Conservation (phyloP, 805 yeast species). For the Pichia exigua region DNA sequence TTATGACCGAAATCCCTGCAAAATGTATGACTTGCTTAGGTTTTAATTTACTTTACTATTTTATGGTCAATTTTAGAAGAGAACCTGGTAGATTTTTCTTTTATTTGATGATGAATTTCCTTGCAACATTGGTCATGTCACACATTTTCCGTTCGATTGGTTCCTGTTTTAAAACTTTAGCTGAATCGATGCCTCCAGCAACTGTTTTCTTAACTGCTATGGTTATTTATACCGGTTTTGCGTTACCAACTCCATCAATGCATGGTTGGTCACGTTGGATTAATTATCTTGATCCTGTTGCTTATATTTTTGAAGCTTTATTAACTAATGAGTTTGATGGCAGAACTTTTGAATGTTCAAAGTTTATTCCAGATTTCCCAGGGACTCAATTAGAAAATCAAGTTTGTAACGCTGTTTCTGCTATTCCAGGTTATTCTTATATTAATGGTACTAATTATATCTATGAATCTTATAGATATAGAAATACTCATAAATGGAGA, state of each 20-base stretch:
- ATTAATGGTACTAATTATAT: slow-evolving; percentile 60
- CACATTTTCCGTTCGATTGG: slow-evolving; percentile 49
- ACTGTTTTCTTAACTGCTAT: slow-evolving; percentile 41
- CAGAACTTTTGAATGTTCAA: slow-evolving; percentile 37
- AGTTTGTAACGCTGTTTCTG: slow-evolving; percentile 41
- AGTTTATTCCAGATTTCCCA: slow-evolving; percentile 38
- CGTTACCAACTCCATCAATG: slow-evolving; percentile 48
- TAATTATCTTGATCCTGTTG: slow-evolving; percentile 50
- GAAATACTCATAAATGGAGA: slow-evolving; percentile 63
- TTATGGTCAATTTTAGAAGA: slow-evolving; percentile 46
- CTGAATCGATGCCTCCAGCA: slow-evolving; percentile 55
- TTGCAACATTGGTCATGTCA: slow-evolving; percentile 44
- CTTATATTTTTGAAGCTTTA: slow-evolving; percentile 50
- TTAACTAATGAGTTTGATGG: slow-evolving; percentile 51
- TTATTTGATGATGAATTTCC: slow-evolving; percentile 36
- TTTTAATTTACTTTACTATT: slow-evolving; percentile 45
- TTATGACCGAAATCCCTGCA: slow-evolving; percentile 51
- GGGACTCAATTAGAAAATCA: slow-evolving; percentile 13
- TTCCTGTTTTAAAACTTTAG: slow-evolving; percentile 37
- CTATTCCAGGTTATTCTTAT: slow-evolving; percentile 41
- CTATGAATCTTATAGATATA: slow-evolving; percentile 40
- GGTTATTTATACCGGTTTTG: slow-evolving; percentile 47
- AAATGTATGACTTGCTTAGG: slow-evolving; percentile 36
- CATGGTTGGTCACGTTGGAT: slow-evolving; percentile 64
- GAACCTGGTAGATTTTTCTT: slow-evolving; percentile 48